phyloP scores from a whole-genome alignment of 257 asterid species.

The Catharanthus roseus region DNA sequence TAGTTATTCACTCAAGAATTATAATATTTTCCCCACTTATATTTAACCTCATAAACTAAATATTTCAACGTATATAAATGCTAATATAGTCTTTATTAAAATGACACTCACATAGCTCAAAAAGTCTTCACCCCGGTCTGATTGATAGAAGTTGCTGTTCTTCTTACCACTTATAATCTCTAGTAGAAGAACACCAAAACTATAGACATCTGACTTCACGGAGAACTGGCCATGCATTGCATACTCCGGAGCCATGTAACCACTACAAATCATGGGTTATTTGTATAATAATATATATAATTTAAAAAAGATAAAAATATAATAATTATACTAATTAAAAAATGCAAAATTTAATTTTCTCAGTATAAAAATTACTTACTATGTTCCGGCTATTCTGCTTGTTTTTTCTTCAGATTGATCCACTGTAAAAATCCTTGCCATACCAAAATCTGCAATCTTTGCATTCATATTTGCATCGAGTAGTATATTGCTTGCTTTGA shows the following conservation, averaged over 20 bases:
- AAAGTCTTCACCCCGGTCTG: slow-evolving; percentile 11
- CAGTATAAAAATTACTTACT: slow-evolving; percentile 9
- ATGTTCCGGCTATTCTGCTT: slow-evolving; percentile 27
- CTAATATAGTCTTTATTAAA: too few relatives aligned
- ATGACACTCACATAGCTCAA: slow-evolving; percentile 2
- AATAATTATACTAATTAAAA: neutral
- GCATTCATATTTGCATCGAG: slow-evolving; percentile 32
- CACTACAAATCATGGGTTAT: neutral
- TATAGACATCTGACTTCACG: slow-evolving; percentile 6
- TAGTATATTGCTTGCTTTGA: slow-evolving; percentile 32
- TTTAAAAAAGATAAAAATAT: neutral
- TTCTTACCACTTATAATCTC: slow-evolving; percentile 14
- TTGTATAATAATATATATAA: neutral
- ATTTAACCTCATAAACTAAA: too few relatives aligned
- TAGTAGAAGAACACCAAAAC: slow-evolving; percentile 2
- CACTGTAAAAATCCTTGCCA: slow-evolving; percentile 22
- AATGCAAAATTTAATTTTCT: neutral
- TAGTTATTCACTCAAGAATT: too few relatives aligned
- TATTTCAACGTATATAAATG: too few relatives aligned
- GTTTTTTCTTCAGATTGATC: slow-evolving; percentile 22
- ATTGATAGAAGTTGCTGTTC: slow-evolving; percentile 3
- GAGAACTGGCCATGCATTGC: slow-evolving; percentile 3
- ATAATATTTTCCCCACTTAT: too few relatives aligned
- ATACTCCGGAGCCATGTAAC: slow-evolving; percentile 9
- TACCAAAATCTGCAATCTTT: slow-evolving; percentile 33